Evolutionary conservation across 495 filamentous ascomycete genomes (phyloP), one percentile per base, ranked within the genome.

Genomic region (Aspergillus haitiensis): DNA sequence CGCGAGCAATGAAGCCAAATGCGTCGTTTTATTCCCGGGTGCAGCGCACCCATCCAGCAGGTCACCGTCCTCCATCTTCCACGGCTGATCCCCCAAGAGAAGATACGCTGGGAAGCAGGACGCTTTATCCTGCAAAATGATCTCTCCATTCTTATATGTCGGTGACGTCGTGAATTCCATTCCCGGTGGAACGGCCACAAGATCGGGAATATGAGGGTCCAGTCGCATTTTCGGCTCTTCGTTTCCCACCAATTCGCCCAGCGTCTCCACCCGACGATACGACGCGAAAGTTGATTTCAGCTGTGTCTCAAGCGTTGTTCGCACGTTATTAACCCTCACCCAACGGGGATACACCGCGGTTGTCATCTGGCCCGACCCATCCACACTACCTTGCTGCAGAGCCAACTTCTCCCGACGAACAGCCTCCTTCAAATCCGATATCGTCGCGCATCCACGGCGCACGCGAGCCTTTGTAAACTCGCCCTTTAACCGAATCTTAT

Each of bases 21-120:
- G 94, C 5, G 94, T 97, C 1, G 94, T 97, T 72, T 98, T 98
- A 67, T 98, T 98, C 8, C 94, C 94, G 7, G 94, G 94, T 7
- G 94, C 94, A 0, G 94, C 88, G 68, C 93, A 97, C 1, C 90
- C 89, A 74, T 98, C 94, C 5, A 98, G 79, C 16, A 96, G 74
- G 60, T 93, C 85, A 2, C 89, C 91, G 56, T 85, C 52, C 7
- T 48, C 37, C 37, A 6, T 8, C 10, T n/a, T 9, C 44, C 44
- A 47, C 5, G n/a, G 44, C 44, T 47, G 15, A 51, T 78, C 70
- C 53, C 92, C 84, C 0, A 97, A 74, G 4, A 80, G 52, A 0
- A 98, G 76, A 67, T 91, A 90, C 0, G 93, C 94, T 5, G 94
- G 93, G 64, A 98, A 97, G 64, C 94, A 98, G 0, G 91, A 96